These are phyloP conservation scores for Lithohypha guttulata DNA, from an alignment of 2,329 filamentous ascomycete genomes.

Conservation along the genomic window DNA sequence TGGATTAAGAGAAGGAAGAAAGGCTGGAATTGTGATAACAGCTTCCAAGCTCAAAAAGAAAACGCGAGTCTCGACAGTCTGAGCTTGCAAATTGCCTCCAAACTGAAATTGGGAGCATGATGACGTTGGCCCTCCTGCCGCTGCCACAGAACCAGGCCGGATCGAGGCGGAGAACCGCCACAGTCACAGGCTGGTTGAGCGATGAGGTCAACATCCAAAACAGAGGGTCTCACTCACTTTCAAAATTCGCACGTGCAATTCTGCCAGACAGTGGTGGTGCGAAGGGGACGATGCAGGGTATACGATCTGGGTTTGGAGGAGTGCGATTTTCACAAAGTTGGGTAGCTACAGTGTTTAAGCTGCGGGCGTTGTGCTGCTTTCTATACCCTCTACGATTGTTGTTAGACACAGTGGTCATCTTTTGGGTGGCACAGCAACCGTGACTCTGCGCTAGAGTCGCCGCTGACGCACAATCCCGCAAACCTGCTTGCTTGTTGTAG, in stretches of 20 bases:
- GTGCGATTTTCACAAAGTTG: too few relatives aligned
- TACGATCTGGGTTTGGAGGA: too few relatives aligned
- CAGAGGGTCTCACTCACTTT: neutral
- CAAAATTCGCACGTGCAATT: neutral
- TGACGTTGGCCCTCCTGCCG: constrained; percentile 1
- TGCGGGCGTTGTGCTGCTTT: too few relatives aligned
- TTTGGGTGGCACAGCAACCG: constrained; percentile 5
- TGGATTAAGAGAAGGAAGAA: neutral
- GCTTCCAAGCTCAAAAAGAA: neutral
- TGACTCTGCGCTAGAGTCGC: neutral
- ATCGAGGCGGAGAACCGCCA: neutral
- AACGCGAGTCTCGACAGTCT: too few relatives aligned
- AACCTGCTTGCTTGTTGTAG: neutral
- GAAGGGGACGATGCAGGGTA: neutral
- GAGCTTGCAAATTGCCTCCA: too few relatives aligned
- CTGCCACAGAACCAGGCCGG: too few relatives aligned
- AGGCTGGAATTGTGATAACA: neutral
- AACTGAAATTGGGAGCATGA: neutral
- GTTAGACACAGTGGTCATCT: too few relatives aligned
- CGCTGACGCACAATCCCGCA: constrained; percentile 6
- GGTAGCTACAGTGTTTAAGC: too few relatives aligned
- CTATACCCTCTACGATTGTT: neutral
- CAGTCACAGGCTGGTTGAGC: neutral
- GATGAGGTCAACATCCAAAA: neutral
- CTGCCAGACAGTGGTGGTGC: neutral